Percentiles rank a stretch among this genome's conserved stretches.
Evolutionary conservation across 441 rosid species (phyloP).

Genomic region (Adansonia madagascariensis): DNA sequence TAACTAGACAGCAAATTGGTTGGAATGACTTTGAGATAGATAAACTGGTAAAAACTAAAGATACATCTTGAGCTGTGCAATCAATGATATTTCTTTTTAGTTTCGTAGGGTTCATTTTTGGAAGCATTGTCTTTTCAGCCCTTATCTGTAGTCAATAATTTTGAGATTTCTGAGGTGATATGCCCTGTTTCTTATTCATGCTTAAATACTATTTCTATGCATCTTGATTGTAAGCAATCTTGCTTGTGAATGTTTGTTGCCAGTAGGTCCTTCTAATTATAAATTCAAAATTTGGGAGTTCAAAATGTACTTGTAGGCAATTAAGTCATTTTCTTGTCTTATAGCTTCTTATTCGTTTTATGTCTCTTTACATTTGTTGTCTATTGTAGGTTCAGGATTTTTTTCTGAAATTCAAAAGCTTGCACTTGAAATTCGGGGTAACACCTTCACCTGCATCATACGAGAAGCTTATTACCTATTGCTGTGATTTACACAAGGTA

Average conservation of each 20-base stretch:
- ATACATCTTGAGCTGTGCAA: neutral
- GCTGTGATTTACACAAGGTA: slow-evolving; percentile 67
- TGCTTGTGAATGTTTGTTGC: neutral
- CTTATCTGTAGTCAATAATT: neutral
- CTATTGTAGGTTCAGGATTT: slow-evolving; percentile 62
- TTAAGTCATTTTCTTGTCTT: slow-evolving; percentile 3
- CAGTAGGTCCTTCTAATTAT: slow-evolving; percentile 17
- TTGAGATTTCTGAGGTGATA: slow-evolving; percentile 11
- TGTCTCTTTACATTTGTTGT: slow-evolving; percentile 27
- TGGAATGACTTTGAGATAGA: slow-evolving; percentile 6
- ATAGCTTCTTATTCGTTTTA: neutral
- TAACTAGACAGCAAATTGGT: slow-evolving; percentile 6
- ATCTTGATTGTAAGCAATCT: slow-evolving; percentile 10
- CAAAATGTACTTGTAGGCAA: neutral
- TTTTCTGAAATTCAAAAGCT: slow-evolving; percentile 54
- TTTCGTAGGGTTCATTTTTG: neutral
- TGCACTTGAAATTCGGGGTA: slow-evolving; percentile 57
- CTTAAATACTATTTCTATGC: neutral
- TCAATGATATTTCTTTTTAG: neutral
- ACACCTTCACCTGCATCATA: slow-evolving; percentile 56
- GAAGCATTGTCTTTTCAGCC: slow-evolving; percentile 11
- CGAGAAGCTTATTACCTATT: slow-evolving; percentile 56
- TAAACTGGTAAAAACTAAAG: slow-evolving; percentile 15
- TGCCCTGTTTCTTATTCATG: neutral
- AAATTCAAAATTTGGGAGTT: slow-evolving; percentile 17